Conservation (phyloP, 2,329 filamentous ascomycete genomes). For the Apiospora arundinis region DNA sequence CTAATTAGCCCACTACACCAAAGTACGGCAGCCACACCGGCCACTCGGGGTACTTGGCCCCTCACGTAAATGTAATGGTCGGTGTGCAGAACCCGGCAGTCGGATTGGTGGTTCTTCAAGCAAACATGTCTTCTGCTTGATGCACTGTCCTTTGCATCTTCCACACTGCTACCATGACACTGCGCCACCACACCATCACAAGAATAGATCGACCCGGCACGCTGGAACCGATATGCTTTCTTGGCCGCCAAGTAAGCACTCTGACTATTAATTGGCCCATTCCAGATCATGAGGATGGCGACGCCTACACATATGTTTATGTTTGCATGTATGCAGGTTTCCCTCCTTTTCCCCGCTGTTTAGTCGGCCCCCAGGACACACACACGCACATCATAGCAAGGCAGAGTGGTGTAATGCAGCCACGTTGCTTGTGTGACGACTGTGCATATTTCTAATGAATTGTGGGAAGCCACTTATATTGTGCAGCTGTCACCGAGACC, state of each 20-base stretch:
- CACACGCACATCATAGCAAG: not conserved
- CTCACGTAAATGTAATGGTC: not conserved
- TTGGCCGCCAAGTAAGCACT: not conserved
- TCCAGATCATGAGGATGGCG: not conserved
- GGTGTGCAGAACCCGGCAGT: not conserved
- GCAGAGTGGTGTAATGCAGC: not conserved
- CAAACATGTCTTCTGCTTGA: not conserved
- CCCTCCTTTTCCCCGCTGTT: not conserved
- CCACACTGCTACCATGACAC: not conserved
- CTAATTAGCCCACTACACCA: not conserved
- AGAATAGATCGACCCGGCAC: not conserved
- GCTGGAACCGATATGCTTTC: not conserved
- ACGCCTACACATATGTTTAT: not conserved
- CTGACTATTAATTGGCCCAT: not conserved
- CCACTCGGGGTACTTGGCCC: not conserved
- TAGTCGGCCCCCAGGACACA: not conserved
- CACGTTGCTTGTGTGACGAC: not conserved
- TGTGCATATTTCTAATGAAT: not conserved
- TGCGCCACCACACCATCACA: not conserved
- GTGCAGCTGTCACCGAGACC: not conserved
- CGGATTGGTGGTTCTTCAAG: not conserved
- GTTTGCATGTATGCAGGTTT: not conserved
- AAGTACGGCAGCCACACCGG: not conserved
- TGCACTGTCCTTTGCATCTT: not conserved
- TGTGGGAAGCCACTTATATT: not conserved